Evolutionary conservation across 257 asterid genomes (phyloP), one percentile per base, ranked within the genome.

Genomic region (Nicotiana undulata): DNA sequence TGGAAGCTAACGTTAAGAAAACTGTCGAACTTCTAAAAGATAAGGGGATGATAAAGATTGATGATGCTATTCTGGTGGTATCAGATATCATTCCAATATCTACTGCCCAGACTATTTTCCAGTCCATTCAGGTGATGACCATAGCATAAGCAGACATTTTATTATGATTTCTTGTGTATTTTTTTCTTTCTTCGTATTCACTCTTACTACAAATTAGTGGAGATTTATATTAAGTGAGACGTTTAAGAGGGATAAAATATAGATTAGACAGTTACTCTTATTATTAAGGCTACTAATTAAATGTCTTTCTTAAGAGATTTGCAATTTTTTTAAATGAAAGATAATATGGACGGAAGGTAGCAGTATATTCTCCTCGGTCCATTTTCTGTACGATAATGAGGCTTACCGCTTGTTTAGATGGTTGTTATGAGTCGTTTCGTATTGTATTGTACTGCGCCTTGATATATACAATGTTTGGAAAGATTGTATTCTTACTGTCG

Each of bases 91-190:
- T 90, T 63, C 96, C 96, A 75, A 85, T 89, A 32, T 77, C 89
- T 13, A 85, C 93, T 7, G 34, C 89, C 1, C 92, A 83, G 81
- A 88, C 92, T 5, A 82, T 89, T 58, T 93, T 89, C 60, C 97
- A 92, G 84, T 92, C 97, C 2, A 85, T 92, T 63, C 96, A 90
- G 90, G 95, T 93, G 61, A 93, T 89, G 82, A 87, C 90, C 79
- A 77, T 92, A 2, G 82, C 5, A 17, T 92, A 88, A 20, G 77
- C 4, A 15, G 6, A 63, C 37, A 60, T 51, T 24, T 40, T 40
- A 72, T 72, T 24, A 7, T 24, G 76, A 44, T 70, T 72, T 72
- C 78, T 24, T 46, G 37, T 46, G 49, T 72, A 37, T 8, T 74
- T 74, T 29, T 29, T 29, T 29, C 32, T 29, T 29, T 29, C 32